Conservation (phyloP, 2,329 filamentous ascomycete species). For the Xylariaceae sp. region DNA sequence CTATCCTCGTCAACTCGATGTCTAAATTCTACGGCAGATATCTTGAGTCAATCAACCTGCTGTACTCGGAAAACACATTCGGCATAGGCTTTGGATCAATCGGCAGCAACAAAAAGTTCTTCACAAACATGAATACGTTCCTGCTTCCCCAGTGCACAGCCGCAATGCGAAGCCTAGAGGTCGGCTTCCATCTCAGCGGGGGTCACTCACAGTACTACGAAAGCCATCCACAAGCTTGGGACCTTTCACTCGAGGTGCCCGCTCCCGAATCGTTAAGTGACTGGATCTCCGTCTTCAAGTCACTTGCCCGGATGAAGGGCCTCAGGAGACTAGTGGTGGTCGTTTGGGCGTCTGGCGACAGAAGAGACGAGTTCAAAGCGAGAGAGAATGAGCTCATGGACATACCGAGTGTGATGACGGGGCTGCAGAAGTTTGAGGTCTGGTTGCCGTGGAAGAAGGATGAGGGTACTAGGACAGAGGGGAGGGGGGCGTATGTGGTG, state of each 20-base stretch:
- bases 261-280: constrained; percentile 14
- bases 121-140: constrained; percentile 14
- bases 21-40: constrained; percentile 7
- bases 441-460: constrained; percentile 20
- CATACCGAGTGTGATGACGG: constrained; percentile 16
- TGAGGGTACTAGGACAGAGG: neutral
- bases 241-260: constrained; percentile 13
- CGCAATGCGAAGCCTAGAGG: constrained; percentile 17
- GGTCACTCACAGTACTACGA: constrained; percentile 20
- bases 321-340: constrained; percentile 16
- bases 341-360: constrained; percentile 19
- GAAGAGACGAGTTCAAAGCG: constrained; percentile 16
- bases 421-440: constrained; percentile 16
- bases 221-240: constrained; percentile 17
- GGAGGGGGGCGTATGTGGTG: constrained; percentile 13
- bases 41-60: constrained; percentile 17
- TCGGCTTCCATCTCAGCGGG: constrained; percentile 20
- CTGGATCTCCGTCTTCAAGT: constrained; percentile 18
- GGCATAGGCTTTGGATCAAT: constrained; percentile 15
- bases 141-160: constrained; percentile 16
- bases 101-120: constrained; percentile 16
- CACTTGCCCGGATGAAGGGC: constrained; percentile 15
- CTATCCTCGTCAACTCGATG: neutral
- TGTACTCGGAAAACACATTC: constrained; percentile 21
- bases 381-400: constrained; percentile 18